These are phyloP conservation scores for Dicorynia guianensis DNA, from an alignment of 306 rosid species.

Conservation along the genomic window DNA sequence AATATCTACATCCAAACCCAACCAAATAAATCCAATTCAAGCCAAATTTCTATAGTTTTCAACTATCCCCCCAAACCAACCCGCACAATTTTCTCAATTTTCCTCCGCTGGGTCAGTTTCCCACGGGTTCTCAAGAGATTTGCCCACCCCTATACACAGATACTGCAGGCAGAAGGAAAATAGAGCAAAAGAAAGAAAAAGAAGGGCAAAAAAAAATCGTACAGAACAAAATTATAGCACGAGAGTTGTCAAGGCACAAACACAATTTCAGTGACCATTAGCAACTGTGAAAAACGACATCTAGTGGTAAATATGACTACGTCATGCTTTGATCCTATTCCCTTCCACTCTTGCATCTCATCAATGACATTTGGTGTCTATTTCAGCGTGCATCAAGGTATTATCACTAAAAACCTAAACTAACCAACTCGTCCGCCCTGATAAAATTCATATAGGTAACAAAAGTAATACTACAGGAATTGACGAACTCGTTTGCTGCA, in stretches of 20 bases:
- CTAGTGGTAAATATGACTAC: not conserved
- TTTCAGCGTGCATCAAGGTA: conserved; percentile 20
- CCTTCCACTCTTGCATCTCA: conserved; percentile 15
- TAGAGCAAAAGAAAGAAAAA: not conserved
- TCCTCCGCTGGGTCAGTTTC: too few relatives aligned
- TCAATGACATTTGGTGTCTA: conserved; percentile 30
- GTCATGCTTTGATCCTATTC: conserved; percentile 11
- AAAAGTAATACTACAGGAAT: conserved; percentile 9
- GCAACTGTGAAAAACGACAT: not conserved
- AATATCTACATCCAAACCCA: too few relatives aligned
- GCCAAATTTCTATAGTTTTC: too few relatives aligned
- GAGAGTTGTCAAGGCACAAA: not conserved
- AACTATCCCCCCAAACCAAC: too few relatives aligned
- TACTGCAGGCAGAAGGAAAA: not conserved
- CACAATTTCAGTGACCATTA: not conserved
- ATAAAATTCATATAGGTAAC: not conserved
- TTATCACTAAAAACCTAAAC: conserved; percentile 22
- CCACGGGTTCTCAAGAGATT: too few relatives aligned
- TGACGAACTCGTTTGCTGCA: conserved; percentile 28
- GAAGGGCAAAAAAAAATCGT: not conserved
- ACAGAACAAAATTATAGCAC: not conserved
- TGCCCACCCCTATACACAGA: too few relatives aligned
- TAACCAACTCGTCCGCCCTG: not conserved
- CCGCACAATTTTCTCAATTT: too few relatives aligned
- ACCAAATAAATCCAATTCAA: too few relatives aligned